These are phyloP conservation scores for Sugiyamaella japonica DNA, from an alignment of 1,139 yeast species.

Conservation along the genomic window DNA sequence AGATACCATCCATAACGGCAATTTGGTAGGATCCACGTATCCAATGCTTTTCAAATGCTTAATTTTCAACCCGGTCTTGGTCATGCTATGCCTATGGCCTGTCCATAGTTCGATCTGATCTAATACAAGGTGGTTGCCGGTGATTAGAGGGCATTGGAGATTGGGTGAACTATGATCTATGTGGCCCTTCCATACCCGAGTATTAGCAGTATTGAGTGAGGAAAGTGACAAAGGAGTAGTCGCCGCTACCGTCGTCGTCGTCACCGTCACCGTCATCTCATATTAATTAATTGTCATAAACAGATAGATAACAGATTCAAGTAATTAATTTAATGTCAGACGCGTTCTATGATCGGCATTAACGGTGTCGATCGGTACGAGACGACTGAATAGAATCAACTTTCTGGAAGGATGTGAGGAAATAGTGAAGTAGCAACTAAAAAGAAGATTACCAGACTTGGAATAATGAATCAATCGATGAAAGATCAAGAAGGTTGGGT, in stretches of 20 bases:
- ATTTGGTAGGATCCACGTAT: slow-evolving; percentile 18
- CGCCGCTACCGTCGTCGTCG: neutral
- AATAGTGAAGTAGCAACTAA: neutral
- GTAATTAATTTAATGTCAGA: neutral
- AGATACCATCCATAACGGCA: slow-evolving; percentile 33
- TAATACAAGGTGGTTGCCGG: neutral
- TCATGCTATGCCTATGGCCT: slow-evolving; percentile 15
- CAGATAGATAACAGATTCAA: neutral
- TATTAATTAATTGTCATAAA: too few relatives aligned
- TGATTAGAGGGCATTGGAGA: slow-evolving; percentile 4
- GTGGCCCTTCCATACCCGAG: slow-evolving; percentile 10
- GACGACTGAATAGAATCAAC: neutral
- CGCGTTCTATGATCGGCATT: slow-evolving; percentile 5
- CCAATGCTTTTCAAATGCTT: slow-evolving; percentile 12
- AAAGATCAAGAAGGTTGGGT: too few relatives aligned
- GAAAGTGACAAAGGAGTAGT: neutral
- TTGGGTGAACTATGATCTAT: slow-evolving; percentile 4
- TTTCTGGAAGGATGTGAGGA: neutral
- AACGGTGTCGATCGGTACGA: neutral
- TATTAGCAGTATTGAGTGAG: neutral
- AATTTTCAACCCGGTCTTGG: slow-evolving; percentile 12
- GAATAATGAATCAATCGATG: too few relatives aligned
- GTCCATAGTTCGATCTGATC: slow-evolving; percentile 27
- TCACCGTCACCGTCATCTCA: neutral
- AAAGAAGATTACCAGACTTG: neutral